Evolutionary conservation across 176 grass and related monocot species (phyloP).

Genomic region (Aegilops umbellulata): DNA sequence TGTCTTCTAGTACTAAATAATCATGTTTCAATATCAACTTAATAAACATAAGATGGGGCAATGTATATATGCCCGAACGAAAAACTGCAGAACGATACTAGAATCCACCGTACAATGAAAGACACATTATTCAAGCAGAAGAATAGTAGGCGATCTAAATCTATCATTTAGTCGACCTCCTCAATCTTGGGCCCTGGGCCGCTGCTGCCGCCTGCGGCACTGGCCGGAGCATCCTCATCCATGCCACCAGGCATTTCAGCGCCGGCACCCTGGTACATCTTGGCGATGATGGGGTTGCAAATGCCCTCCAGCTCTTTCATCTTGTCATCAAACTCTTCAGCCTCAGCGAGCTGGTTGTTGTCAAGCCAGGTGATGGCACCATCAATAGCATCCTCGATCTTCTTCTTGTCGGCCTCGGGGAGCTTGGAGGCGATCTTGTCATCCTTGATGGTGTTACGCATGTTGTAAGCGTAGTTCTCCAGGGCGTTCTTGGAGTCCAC

Average conservation of each 20-base stretch:
- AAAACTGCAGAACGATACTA: slow-evolving; percentile 3
- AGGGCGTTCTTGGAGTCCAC: slow-evolving; percentile 82
- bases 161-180: slow-evolving; percentile 68
- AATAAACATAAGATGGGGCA: not conserved
- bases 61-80: not conserved
- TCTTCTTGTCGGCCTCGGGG: slow-evolving; percentile 68
- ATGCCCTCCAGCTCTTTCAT: slow-evolving; percentile 88
- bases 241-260: slow-evolving; percentile 61
- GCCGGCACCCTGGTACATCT: slow-evolving; percentile 88
- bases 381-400: slow-evolving; percentile 73
- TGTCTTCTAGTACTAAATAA: not conserved
- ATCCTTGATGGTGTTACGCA: slow-evolving; percentile 89
- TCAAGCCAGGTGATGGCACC: slow-evolving; percentile 74
- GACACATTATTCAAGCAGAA: slow-evolving; percentile 21
- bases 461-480: slow-evolving; percentile 94
- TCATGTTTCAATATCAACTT: not conserved
- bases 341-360: slow-evolving; percentile 76
- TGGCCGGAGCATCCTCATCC: slow-evolving; percentile 61
- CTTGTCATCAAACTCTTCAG: slow-evolving; percentile 88
- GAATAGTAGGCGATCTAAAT: not conserved
- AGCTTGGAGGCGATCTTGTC: slow-evolving; percentile 84
- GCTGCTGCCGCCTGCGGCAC: slow-evolving; percentile 39
- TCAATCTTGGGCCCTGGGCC: slow-evolving; percentile 89
- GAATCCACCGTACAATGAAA: not conserved
- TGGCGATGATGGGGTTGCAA: slow-evolving; percentile 91